These are phyloP conservation scores for Venturia carpophila DNA, from an alignment of 2,329 filamentous ascomycete species.

Conservation along the genomic window DNA sequence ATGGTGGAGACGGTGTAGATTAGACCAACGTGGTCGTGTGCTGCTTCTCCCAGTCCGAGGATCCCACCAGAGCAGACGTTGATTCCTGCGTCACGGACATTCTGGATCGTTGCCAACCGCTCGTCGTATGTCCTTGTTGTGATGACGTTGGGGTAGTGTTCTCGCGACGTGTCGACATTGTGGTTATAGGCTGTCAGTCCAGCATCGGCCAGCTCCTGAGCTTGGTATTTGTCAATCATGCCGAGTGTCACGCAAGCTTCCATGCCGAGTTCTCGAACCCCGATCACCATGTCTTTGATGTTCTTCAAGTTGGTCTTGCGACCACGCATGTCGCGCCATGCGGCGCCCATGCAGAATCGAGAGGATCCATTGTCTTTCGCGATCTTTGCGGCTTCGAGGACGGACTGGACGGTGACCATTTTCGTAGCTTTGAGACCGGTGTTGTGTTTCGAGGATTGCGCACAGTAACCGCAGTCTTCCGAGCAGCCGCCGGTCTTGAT, in stretches of 20 bases:
- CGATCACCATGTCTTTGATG: conserved; percentile 77
- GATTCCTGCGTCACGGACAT: conserved; percentile 79
- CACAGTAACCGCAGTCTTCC: conserved; percentile 90
- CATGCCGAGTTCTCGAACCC: conserved; percentile 75
- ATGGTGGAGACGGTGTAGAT: conserved; percentile 76
- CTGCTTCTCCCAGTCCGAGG: conserved; percentile 71
- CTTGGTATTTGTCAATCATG: conserved; percentile 80
- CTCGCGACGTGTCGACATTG: conserved; percentile 83
- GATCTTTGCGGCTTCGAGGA: conserved; percentile 66
- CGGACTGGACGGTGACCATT: conserved; percentile 70
- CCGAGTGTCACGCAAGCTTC: conserved; percentile 89
- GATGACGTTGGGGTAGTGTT: conserved; percentile 82
- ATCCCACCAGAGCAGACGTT: conserved; percentile 89
- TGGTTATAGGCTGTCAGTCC: conserved; percentile 91
- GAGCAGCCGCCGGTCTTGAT: conserved; percentile 91
- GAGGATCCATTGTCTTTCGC: conserved; percentile 81
- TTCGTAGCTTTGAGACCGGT: conserved; percentile 74
- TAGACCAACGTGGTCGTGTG: conserved; percentile 72
- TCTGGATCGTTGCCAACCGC: conserved; percentile 66
- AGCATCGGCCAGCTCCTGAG: conserved; percentile 71
- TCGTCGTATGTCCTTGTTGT: conserved; percentile 83
- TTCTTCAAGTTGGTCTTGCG: conserved; percentile 77
- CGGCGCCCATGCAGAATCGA: conserved; percentile 90
- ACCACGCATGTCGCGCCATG: conserved; percentile 89
- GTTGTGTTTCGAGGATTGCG: conserved; percentile 73